Evolutionary conservation across 129 eudicot genomes (phyloP).

Genomic region (Deinandra increscens): DNA sequence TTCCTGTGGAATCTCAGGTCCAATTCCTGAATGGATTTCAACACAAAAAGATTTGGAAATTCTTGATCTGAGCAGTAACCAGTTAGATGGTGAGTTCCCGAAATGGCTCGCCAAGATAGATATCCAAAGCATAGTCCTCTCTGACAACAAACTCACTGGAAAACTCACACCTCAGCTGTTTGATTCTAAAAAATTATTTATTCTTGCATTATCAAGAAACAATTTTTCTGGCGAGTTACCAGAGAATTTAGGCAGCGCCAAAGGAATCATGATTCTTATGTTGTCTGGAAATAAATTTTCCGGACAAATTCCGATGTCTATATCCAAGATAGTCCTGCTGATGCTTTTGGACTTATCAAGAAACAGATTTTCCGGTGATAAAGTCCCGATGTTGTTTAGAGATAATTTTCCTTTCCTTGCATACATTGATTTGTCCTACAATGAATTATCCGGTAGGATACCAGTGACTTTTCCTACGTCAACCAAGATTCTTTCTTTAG

Average conservation of each 20-base stretch:
- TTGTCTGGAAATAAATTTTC: constrained; percentile 52
- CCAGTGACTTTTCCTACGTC: constrained; percentile 37
- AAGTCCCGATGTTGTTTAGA: constrained; percentile 43
- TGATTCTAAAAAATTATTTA: constrained; percentile 40
- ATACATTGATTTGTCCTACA: constrained; percentile 51
- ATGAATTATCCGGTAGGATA: constrained; percentile 47
- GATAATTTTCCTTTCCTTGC: constrained; percentile 52
- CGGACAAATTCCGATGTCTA: constrained; percentile 52
- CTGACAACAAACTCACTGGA: constrained; percentile 51
- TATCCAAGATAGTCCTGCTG: constrained; percentile 45
- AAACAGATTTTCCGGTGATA: constrained; percentile 48
- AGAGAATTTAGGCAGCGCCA: constrained; percentile 51
- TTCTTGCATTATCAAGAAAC: constrained; percentile 56
- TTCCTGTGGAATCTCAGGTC: constrained; percentile 39
- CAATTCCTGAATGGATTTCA: constrained; percentile 51
- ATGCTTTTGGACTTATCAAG: constrained; percentile 54
- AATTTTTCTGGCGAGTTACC: constrained; percentile 59
- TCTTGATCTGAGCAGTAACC: constrained; percentile 50
- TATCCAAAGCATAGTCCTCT: constrained; percentile 46
- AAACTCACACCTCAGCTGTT: constrained; percentile 46
- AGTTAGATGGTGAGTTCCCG: constrained; percentile 46
- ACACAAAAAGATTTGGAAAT: constrained; percentile 40
- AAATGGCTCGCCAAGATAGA: constrained; percentile 61
- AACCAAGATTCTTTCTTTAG: constrained; percentile 48
- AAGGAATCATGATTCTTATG: constrained; percentile 48